Conservation (phyloP, 305 asterid species). For the Fraxinus paxiana region DNA sequence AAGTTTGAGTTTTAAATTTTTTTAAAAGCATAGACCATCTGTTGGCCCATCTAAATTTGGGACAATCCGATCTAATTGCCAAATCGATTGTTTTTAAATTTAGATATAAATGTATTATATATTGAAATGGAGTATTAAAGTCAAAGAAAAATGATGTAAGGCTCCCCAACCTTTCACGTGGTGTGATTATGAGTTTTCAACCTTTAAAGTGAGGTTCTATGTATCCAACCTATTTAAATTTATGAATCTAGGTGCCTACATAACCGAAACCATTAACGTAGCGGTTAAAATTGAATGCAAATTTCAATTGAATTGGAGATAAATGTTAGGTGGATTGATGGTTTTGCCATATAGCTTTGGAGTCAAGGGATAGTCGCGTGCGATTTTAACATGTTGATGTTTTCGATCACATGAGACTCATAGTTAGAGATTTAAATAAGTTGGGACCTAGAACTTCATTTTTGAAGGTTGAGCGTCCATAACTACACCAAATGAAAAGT, state of each 20-base stretch:
- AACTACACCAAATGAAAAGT: neutral
- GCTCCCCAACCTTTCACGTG: neutral
- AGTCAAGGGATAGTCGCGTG: neutral
- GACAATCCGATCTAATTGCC: neutral
- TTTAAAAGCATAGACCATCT: neutral
- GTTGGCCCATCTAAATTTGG: neutral
- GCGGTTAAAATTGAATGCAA: neutral
- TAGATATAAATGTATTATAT: neutral
- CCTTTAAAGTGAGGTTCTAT: neutral
- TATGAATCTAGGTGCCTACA: neutral
- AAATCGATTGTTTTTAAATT: neutral
- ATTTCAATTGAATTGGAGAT: neutral
- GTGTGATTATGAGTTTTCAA: neutral
- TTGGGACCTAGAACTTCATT: neutral
- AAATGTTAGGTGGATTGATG: neutral
- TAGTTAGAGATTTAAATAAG: neutral
- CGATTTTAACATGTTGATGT: neutral
- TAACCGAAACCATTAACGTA: neutral
- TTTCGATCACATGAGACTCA: neutral
- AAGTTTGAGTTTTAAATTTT: neutral
- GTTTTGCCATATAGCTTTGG: neutral
- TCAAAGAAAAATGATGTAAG: neutral
- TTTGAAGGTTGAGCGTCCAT: neutral
- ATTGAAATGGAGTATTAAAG: neutral
- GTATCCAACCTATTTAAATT: neutral